Conservation (phyloP, 768 basidiomycete genomes). For the Russula griseocarnosa region DNA sequence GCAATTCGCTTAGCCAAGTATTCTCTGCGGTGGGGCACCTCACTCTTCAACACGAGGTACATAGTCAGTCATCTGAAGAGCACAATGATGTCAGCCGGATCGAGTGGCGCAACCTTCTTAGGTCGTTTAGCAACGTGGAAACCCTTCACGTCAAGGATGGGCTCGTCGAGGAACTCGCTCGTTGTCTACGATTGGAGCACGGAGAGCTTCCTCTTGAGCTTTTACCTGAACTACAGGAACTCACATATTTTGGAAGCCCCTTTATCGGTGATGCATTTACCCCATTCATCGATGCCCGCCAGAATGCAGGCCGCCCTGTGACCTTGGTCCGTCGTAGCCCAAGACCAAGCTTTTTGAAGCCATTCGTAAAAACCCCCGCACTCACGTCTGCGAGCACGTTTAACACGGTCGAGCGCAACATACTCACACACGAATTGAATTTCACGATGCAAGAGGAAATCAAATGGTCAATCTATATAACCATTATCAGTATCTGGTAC, state of each 20-base stretch:
- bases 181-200: not conserved
- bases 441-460: slow-evolving; percentile 57
- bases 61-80: not conserved
- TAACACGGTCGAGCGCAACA: slow-evolving; percentile 41
- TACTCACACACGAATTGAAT: slow-evolving; percentile 56
- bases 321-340: not conserved
- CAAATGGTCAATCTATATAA: no score
- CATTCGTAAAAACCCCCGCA: not conserved
- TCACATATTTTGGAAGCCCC: not conserved
- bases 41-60: not conserved
- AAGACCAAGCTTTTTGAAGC: no score
- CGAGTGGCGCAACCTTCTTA: not conserved
- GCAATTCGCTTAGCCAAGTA: not conserved
- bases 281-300: slow-evolving; percentile 22
- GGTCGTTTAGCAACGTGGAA: not conserved
- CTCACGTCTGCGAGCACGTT: slow-evolving; percentile 2
- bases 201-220: not conserved
- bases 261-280: not conserved
- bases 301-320: slow-evolving; percentile 1
- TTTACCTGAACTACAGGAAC: not conserved
- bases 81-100: not conserved
- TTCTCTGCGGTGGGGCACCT: not conserved
- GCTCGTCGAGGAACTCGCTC: not conserved
- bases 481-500: no score
- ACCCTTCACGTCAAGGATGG: not conserved